Evolutionary conservation across 345 rosid genomes (phyloP), one percentile per base, ranked within the genome.

Genomic region (Acer saccharum): DNA sequence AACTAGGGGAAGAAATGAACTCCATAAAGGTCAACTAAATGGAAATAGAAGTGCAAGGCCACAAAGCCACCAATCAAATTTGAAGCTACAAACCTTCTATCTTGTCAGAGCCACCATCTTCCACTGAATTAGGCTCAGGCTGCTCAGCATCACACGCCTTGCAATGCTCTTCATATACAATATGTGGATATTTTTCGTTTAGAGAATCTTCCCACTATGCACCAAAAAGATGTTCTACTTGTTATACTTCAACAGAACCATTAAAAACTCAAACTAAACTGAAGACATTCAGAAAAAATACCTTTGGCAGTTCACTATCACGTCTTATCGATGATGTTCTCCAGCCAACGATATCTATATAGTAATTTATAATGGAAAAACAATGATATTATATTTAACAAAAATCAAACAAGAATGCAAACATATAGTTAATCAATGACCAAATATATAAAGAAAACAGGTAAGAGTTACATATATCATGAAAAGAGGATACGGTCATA

Each of bases 301-400:
- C 98, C 97, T 92, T 96, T 4, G 98, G 99, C 72, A 96, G 87
- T 78, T 94, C 98, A 77, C 77, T 83, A 67, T 84, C 81, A 76
- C 93, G 92, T 84, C 99, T 88, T 76, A 96, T 92, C 29, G 97
- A 96, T 48, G 99, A 90, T 7, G 99, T 96, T 86, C 94, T 94
- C 99, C 98, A 96, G 44, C 99, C 99, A 72, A 96, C 99, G 23
- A 94, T 87, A 86, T 92, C 99, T 96, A 71, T 70, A 78, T 61
- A 52, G 67, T 11, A 80, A 80, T 55, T 61, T 50, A 71, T 92
- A 25, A 92, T 78, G 83, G 89, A 83, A 87, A 46, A 88, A 80
- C 68, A 81, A 21, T 32, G 6, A 65, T 69, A 77, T 5, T 35
- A 17, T 79, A 55, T 63, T 74, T 44, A 48, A 72, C 70, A 74